Percentiles rank a stretch among this genome's conserved stretches.
phyloP scores from a whole-genome alignment of 305 asterid species.

The Rubia tinctorum region DNA sequence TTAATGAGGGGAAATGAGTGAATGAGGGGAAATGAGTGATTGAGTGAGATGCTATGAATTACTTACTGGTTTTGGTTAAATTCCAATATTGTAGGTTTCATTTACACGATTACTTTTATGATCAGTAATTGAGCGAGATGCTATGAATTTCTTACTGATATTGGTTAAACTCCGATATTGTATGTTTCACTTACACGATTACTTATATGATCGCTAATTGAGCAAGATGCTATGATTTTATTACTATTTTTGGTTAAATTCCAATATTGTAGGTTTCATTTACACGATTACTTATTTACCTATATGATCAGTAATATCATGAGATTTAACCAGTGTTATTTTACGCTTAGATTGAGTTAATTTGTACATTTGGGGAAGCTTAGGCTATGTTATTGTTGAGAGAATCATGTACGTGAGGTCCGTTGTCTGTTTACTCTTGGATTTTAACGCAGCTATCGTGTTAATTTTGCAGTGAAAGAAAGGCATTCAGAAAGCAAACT shows the following conservation, averaged over 20 bases:
- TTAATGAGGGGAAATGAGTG: not conserved
- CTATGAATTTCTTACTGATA: not conserved
- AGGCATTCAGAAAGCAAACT: constrained; percentile 52
- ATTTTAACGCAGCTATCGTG: not conserved
- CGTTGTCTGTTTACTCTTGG: not conserved
- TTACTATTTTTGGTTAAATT: too few relatives aligned
- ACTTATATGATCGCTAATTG: too few relatives aligned
- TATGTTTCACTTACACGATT: not conserved
- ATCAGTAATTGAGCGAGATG: not conserved
- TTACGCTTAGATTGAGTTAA: not conserved
- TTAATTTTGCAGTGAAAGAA: constrained; percentile 46
- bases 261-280: too few relatives aligned
- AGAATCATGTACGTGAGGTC: not conserved
- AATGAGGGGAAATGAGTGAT: too few relatives aligned
- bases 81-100: not conserved
- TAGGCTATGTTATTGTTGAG: not conserved
- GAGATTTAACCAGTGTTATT: not conserved
- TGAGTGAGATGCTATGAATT: not conserved
- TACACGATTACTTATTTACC: too few relatives aligned
- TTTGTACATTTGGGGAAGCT: not conserved
- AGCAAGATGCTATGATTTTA: too few relatives aligned
- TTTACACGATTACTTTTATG: not conserved
- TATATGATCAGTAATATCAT: not conserved
- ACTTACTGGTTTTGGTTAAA: not conserved
- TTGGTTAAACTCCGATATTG: not conserved